Base-by-base conservation (phyloP, 108 stramenopile species). In the Nannochloropsis salina region DNA sequence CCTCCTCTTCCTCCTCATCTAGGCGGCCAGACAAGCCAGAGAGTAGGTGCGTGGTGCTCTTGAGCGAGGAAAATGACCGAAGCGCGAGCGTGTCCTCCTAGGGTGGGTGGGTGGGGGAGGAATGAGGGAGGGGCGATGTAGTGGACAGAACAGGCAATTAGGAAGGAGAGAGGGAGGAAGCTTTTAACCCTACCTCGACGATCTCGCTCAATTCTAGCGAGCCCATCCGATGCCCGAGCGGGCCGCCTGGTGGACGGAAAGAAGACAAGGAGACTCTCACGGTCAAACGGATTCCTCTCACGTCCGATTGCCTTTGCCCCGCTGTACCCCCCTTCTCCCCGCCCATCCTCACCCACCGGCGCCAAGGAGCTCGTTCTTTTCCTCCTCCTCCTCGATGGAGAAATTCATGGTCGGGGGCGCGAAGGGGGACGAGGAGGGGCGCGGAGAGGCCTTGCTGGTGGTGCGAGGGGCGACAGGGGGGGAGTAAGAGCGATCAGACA, bases 11-110 rank as follows among this genome's bases (percentile, higher is more conserved):
- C 61, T 74, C 61, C 20, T n/a, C 61, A 15, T 74, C 61, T 1
- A n/a, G 20, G 20, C 20, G 61, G 20, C 15, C 20, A 15, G 20
- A 15, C n/a, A 74, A n/a, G 61, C 61, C 8, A 15, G 61, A 74
- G 20, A 74, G 61, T n/a, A 74, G 61, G n/a, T n/a, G 61, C 20
- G 61, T 74, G 2, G n/a, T n/a, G 61, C 61, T 74, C 61, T 74
- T 74, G 2, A 74, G 61, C 15, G 61, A 74, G n/a, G 61, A 74
- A 3, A 74, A 74, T n/a, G 61, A 74, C 15, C 61, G 61, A 15
- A 74, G 61, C 20, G 61, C 61, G 20, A 74, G 61, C 20, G 61
- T 74, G 61, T 74, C 61, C 61, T 74, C 61, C 61, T 74, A 74
- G 61, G 3, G 61, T n/a, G n/a, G 61, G 61, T 2, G 5, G 61